Evolutionary conservation across 805 yeast species (phyloP).

Genomic region (Starmerella apis): DNA sequence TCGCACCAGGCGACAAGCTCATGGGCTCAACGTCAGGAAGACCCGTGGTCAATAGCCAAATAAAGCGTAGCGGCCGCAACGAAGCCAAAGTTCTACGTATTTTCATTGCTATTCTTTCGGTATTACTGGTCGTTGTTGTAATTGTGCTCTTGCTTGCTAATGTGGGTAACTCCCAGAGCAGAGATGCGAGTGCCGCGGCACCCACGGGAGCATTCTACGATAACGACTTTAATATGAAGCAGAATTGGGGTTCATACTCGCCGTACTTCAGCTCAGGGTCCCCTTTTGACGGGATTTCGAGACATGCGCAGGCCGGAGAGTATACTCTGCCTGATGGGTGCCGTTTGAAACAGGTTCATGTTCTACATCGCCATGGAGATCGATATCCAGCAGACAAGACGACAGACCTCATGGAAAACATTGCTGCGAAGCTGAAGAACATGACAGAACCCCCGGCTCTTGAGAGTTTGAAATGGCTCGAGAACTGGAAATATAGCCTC

Average conservation of each 20-base stretch:
- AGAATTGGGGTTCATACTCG: constrained; percentile 36
- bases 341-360: constrained; percentile 54
- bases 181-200: constrained; percentile 30
- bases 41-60: not conserved
- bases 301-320: constrained; percentile 26
- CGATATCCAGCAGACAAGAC: constrained; percentile 51
- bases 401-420: constrained; percentile 33
- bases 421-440: constrained; percentile 30
- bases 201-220: constrained; percentile 33
- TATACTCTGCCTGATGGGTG: constrained; percentile 36
- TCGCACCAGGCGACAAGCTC: constrained; percentile 4
- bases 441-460: constrained; percentile 26
- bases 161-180: constrained; percentile 11
- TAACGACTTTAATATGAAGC: constrained; percentile 33
- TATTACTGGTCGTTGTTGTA: constrained; percentile 9
- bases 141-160: constrained; percentile 13
- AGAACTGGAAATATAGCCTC: constrained; percentile 30
- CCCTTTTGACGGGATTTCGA: constrained; percentile 30
- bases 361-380: constrained; percentile 71
- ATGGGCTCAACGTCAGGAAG: not conserved
- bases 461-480: constrained; percentile 29
- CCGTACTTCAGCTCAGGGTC: constrained; percentile 34
- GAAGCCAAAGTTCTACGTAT: constrained; percentile 18
- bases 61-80: not conserved
- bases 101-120: constrained; percentile 15